phyloP scores from a whole-genome alignment of 1,284 basidiomycete species.

The Cryptococcus deneoformans region DNA sequence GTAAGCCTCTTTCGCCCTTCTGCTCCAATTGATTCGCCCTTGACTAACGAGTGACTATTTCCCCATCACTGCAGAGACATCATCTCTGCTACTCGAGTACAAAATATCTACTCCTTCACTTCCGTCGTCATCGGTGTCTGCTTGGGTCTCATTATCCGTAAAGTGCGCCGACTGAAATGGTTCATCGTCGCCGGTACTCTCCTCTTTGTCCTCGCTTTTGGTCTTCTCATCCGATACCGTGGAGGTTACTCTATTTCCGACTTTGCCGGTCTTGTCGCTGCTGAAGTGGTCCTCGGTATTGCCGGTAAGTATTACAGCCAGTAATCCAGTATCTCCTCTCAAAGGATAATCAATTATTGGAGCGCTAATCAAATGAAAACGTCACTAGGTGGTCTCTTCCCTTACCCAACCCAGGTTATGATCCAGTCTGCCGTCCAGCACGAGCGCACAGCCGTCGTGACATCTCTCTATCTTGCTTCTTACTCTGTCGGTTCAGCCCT shows the following conservation, averaged over 20 bases:
- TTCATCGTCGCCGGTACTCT: conserved; percentile 44
- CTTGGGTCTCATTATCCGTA: conserved; percentile 45
- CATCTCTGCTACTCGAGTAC: conserved; percentile 45
- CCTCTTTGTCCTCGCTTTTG: conserved; percentile 42
- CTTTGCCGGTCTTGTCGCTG: conserved; percentile 45
- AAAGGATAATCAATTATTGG: background rate
- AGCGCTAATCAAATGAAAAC: too few relatives aligned
- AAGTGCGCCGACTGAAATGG: conserved; percentile 47
- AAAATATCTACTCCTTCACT: conserved; percentile 49
- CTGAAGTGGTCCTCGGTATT: conserved; percentile 50
- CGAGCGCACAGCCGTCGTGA: conserved; percentile 48
- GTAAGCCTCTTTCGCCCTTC: conserved; percentile 11
- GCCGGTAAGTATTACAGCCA: conserved; percentile 23
- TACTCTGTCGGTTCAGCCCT: conserved; percentile 50
- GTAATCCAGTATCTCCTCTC: background rate
- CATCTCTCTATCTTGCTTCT: conserved; percentile 46
- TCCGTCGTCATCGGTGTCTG: conserved; percentile 44
- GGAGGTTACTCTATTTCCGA: conserved; percentile 31
- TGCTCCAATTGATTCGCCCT: too few relatives aligned
- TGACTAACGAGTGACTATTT: background rate
- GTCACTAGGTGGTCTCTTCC: conserved; percentile 38
- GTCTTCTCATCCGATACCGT: conserved; percentile 50
- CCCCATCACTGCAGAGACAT: conserved; percentile 14
- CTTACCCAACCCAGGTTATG: conserved; percentile 45
- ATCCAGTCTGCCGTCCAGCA: conserved; percentile 49